Conservation (phyloP, 805 yeast genomes). For the Cyberlindnera americana region DNA sequence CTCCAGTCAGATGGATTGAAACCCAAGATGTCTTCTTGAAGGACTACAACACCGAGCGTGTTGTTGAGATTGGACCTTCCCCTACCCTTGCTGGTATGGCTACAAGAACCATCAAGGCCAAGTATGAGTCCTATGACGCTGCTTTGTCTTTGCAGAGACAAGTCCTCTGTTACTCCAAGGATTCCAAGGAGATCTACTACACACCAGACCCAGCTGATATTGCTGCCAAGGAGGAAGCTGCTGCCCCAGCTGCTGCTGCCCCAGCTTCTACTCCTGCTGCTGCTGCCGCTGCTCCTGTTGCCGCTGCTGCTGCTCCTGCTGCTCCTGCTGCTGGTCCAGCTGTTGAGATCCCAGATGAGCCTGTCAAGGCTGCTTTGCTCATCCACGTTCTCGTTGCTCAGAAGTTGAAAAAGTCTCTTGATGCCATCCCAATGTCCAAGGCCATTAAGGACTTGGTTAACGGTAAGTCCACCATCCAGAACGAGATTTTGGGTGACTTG, state of each 20-base stretch:
- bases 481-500: slow-evolving; percentile 96
- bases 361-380: slow-evolving; percentile 78
- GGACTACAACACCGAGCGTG: slow-evolving; percentile 93
- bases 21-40: slow-evolving; percentile 97
- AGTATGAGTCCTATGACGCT: slow-evolving; percentile 95
- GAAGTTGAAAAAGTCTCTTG: slow-evolving; percentile 88
- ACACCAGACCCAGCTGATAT: slow-evolving; percentile 68
- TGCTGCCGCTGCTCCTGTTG: slow-evolving; percentile 53
- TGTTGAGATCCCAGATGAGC: slow-evolving; percentile 82
- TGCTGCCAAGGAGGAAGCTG: slow-evolving; percentile 29
- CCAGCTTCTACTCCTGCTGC: slow-evolving; percentile 43
- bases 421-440: slow-evolving; percentile 80
- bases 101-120: slow-evolving; percentile 88
- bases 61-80: slow-evolving; percentile 98
- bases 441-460: slow-evolving; percentile 96
- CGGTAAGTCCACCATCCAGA: slow-evolving; percentile 98
- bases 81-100: slow-evolving; percentile 99
- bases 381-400: slow-evolving; percentile 92
- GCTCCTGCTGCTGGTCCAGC: slow-evolving; percentile 73
- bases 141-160: slow-evolving; percentile 85
- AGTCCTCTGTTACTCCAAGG: slow-evolving; percentile 92
- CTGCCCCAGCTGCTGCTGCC: slow-evolving; percentile 29
- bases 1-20: slow-evolving; percentile 99
- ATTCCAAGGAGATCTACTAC: slow-evolving; percentile 93
- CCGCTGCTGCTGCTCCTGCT: slow-evolving; percentile 57